These are phyloP conservation scores for Clavariopsis aquatica DNA, from an alignment of 495 filamentous ascomycete genomes.

Conservation along the genomic window DNA sequence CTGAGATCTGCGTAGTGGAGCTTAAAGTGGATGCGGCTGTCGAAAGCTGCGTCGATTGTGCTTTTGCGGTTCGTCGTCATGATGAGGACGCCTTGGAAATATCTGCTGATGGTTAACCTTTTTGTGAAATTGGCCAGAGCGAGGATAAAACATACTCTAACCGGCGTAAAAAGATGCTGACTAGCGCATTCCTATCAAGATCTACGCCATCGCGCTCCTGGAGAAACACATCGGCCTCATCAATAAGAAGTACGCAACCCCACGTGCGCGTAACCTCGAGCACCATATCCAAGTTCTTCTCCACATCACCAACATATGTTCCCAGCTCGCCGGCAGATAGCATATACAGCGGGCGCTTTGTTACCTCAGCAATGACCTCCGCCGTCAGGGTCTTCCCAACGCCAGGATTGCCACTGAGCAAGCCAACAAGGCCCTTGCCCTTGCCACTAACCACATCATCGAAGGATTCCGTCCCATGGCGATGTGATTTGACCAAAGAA, in stretches of 20 bases:
- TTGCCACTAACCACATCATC: conserved; percentile 9
- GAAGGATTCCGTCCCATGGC: neutral
- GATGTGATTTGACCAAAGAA: neutral
- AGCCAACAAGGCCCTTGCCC: neutral
- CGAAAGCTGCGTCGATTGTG: conserved; percentile 3
- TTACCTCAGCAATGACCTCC: neutral
- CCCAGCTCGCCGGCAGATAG: conserved; percentile 3
- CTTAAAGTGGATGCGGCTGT: conserved; percentile 2
- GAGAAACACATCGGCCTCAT: conserved; percentile 41
- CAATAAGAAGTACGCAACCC: conserved; percentile 35
- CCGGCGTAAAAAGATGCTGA: conserved; percentile 13
- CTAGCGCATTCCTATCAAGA: conserved; percentile 22
- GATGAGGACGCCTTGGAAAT: conserved; percentile 7
- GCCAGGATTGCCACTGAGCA: neutral
- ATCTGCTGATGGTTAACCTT: neutral
- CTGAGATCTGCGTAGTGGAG: conserved; percentile 7
- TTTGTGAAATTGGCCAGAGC: too few species aligned
- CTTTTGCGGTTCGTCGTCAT: conserved; percentile 9
- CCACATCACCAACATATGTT: neutral
- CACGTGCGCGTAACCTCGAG: neutral
- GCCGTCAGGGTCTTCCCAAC: conserved; percentile 9
- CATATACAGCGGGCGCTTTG: neutral
- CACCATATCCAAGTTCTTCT: neutral
- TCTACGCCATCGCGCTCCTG: neutral
- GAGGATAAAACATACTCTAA: conserved; percentile 1